Evolutionary conservation across 495 filamentous ascomycete genomes (phyloP), one percentile per base, ranked within the genome.

Genomic region (Pseudevernia furfuracea): DNA sequence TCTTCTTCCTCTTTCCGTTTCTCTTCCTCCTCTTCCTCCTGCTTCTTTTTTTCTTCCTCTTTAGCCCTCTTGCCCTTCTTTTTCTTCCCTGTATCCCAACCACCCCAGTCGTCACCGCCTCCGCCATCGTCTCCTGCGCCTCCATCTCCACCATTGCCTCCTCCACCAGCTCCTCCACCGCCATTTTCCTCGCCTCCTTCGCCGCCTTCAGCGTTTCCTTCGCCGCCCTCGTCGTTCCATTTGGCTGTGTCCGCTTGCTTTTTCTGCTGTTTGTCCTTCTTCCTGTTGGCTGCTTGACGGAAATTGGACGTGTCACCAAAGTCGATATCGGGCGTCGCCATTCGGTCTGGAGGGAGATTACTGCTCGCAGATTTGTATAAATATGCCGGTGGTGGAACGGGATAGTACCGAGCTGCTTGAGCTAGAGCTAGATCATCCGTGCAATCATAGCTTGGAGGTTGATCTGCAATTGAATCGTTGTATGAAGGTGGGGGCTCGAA

Each of bases 251-350:
- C 58, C 7, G 67, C 66, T 37, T 78, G 75, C 59, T 71, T 71
- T 59, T 79, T 74, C 4, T 66, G 64, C 44, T 75, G 74, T 23
- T 76, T 72, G 25, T 78, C 79, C 73, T 75, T 73, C 34, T 72
- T 73, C 6, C 78, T 76, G 34, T 78, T 76, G 32, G 72, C 77
- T 52, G 76, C 78, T 66, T 82, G 82, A 0, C 80, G 79, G 28
- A 80, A 72, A n/a, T 74, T 78, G 43, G 75, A 71, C 11, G 75
- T 69, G 38, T 78, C 81, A 62, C 84, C 83, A 55, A 85, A 80
- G 70, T 84, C 81, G 48, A 82, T 78, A 30, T 76, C 73, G 14
- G 70, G 72, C 49, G 72, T 69, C 30, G 70, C 74, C 66, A 62
- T 68, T 46, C 53, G 68, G 21, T 57, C 71, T 64, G 28, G 36